Evolutionary conservation across 1,284 basidiomycete genomes (phyloP).

Genomic region (Athelia sp.): DNA sequence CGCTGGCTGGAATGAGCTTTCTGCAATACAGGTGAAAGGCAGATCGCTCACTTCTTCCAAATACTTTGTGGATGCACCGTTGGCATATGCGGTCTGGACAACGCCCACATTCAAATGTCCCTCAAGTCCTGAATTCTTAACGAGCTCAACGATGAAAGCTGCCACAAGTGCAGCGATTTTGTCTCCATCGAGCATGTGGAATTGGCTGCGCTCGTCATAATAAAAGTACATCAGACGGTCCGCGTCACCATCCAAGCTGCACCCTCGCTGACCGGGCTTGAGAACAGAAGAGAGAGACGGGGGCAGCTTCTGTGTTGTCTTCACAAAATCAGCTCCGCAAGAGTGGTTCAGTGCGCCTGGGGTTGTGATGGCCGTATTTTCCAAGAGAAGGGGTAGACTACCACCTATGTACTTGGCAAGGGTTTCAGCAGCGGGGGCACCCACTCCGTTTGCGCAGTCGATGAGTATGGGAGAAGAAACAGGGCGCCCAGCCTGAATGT

Average conservation of each 20-base stretch:
- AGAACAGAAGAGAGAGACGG: slow-evolving; percentile 61
- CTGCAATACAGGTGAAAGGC: slow-evolving; percentile 1
- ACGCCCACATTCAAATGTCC: slow-evolving; percentile 79
- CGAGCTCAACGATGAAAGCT: slow-evolving; percentile 88
- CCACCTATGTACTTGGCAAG: slow-evolving; percentile 55
- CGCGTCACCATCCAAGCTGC: slow-evolving; percentile 96
- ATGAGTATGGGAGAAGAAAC: slow-evolving; percentile 65
- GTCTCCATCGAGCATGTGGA: slow-evolving; percentile 96
- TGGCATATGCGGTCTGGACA: slow-evolving; percentile 98
- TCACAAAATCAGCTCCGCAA: slow-evolving; percentile 97
- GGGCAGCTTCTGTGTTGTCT: slow-evolving; percentile 85
- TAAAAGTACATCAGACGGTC: slow-evolving; percentile 98
- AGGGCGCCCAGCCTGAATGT: slow-evolving; percentile 52
- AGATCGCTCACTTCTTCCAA: slow-evolving; percentile 61
- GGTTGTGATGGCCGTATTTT: slow-evolving; percentile 66
- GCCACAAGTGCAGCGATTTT: slow-evolving; percentile 96
- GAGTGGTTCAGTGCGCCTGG: slow-evolving; percentile 78
- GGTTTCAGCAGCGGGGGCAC: slow-evolving; percentile 65
- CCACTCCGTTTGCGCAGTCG: slow-evolving; percentile 98
- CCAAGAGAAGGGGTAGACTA: slow-evolving; percentile 50
- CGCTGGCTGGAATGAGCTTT: slow-evolving; percentile 41
- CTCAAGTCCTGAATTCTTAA: slow-evolving; percentile 78
- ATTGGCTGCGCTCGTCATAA: slow-evolving; percentile 69
- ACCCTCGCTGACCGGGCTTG: slow-evolving; percentile 73
- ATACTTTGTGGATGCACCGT: slow-evolving; percentile 95